phyloP scores from a whole-genome alignment of 140 eudicot genomes.

The Erigeron philadelphicus region DNA sequence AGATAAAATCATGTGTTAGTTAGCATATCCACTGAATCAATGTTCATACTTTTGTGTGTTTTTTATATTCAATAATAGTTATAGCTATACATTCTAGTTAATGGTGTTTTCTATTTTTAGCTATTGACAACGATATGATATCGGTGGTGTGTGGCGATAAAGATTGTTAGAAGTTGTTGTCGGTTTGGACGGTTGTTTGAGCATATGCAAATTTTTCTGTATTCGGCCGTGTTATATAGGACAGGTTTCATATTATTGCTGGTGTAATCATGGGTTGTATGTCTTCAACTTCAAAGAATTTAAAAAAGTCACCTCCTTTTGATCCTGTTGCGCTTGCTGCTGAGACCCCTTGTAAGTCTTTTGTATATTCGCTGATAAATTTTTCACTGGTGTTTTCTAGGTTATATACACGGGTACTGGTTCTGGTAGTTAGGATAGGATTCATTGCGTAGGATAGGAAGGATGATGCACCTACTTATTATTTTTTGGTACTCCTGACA shows the following conservation, averaged over 20 bases:
- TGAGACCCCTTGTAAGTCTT: slow-evolving; percentile 36
- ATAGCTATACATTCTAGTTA: neutral
- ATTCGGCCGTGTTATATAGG: slow-evolving; percentile 8
- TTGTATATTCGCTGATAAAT: neutral
- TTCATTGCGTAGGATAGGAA: too few species aligned
- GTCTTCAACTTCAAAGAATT: slow-evolving; percentile 28
- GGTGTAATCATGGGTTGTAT: slow-evolving; percentile 34
- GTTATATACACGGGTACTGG: too few species aligned
- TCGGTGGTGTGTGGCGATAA: slow-evolving; percentile 9
- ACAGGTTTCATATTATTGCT: slow-evolving; percentile 3
- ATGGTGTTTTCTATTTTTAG: too few species aligned
- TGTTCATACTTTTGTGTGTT: too few species aligned
- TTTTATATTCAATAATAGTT: neutral
- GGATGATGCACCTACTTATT: too few species aligned
- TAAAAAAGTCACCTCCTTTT: slow-evolving; percentile 18
- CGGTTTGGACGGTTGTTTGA: slow-evolving; percentile 24
- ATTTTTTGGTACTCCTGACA: too few species aligned
- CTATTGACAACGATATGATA: too few species aligned
- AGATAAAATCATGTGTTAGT: too few species aligned
- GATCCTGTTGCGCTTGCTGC: slow-evolving; percentile 35
- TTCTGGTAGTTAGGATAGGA: too few species aligned
- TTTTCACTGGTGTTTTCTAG: neutral
- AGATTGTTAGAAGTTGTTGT: slow-evolving; percentile 13
- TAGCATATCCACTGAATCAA: too few species aligned
- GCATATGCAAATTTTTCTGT: slow-evolving; percentile 13